Percentiles rank a stretch among this genome's conserved stretches.
phyloP scores from a whole-genome alignment of 139 green algal genomes.

The Volvox reticuliferus region DNA sequence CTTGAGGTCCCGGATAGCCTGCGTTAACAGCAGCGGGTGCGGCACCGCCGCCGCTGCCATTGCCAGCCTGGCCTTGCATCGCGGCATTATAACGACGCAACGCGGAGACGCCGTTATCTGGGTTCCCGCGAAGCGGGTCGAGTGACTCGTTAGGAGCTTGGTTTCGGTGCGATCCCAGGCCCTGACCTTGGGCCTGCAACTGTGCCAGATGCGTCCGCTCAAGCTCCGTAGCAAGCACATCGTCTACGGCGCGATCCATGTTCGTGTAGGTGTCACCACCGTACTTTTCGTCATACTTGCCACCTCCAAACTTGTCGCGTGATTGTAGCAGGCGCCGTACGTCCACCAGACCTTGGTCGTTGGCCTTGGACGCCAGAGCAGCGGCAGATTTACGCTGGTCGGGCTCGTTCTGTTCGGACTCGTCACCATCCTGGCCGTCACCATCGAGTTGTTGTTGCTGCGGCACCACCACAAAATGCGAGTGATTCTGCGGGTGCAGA shows the following conservation, averaged over 20 bases:
- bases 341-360: not conserved
- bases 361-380: not conserved
- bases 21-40: not conserved
- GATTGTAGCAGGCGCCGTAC: not conserved
- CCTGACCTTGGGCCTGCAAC: not conserved
- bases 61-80: not conserved
- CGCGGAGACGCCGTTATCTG: not conserved
- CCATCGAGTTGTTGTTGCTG: not conserved
- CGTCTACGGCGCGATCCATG: not conserved
- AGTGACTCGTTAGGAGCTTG: not conserved
- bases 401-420: not conserved
- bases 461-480: constrained; percentile 9
- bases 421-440: not conserved
- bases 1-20: not conserved
- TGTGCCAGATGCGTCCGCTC: not conserved
- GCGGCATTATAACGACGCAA: not conserved
- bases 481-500: constrained; percentile 16
- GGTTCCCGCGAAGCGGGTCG: not conserved
- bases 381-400: not conserved
- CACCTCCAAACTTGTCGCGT: not conserved
- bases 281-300: constrained; percentile 1
- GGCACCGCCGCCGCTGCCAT: not conserved
- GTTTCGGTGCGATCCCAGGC: not conserved
- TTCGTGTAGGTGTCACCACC: not conserved
- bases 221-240: not conserved